These are phyloP conservation scores for Sechiopsis laciniata DNA, from an alignment of 306 rosid genomes.

Conservation along the genomic window DNA sequence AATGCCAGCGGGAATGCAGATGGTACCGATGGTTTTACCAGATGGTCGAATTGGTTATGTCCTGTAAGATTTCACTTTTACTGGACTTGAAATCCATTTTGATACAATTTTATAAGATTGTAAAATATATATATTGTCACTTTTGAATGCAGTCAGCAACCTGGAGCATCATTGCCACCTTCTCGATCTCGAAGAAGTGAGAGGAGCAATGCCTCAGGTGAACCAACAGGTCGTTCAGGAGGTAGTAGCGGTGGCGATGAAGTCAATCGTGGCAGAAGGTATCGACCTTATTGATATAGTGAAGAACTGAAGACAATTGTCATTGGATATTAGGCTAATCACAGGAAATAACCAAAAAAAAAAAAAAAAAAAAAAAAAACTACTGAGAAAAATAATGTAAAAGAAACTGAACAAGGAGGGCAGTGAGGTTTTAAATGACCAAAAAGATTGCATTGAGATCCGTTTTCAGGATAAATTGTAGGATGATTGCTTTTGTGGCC, in stretches of 20 bases:
- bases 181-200: conserved; percentile 73
- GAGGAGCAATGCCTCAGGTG: conserved; percentile 56
- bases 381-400: conserved; percentile 5
- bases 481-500: conserved; percentile 4
- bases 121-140: background rate
- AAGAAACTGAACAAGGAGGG: conserved; percentile 17
- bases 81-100: background rate
- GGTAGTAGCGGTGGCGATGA: conserved; percentile 66
- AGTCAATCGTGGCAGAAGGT: conserved; percentile 67
- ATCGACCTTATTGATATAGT: conserved; percentile 66
- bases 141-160: conserved; percentile 73
- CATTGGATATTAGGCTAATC: conserved; percentile 15
- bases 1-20: conserved; percentile 98
- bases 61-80: conserved; percentile 51
- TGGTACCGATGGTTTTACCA: conserved; percentile 97
- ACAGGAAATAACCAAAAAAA: conserved; percentile 13
- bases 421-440: background rate
- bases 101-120: too few species aligned
- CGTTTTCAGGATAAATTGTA: background rate
- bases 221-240: conserved; percentile 47
- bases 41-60: conserved; percentile 97
- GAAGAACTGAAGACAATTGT: conserved; percentile 18
- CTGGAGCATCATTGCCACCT: conserved; percentile 68
- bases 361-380: background rate
- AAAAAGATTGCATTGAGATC: background rate